Conservation (phyloP, 2,329 filamentous ascomycete genomes). For the Epichloe hybrida region DNA sequence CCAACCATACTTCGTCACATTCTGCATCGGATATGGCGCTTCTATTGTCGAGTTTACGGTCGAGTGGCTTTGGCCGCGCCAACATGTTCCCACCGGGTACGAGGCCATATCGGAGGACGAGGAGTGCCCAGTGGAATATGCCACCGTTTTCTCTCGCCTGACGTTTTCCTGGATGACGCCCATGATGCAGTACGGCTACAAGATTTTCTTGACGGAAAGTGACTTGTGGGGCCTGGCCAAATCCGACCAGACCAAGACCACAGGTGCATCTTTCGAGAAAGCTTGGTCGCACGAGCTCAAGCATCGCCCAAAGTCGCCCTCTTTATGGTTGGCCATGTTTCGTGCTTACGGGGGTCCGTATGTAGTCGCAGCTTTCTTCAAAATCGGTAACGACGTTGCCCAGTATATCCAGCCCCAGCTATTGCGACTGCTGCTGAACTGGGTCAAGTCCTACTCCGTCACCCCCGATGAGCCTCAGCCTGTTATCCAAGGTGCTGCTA, state of each 20-base stretch:
- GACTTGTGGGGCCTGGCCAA: constrained; percentile 87
- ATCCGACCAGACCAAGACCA: constrained; percentile 64
- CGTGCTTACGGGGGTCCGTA: constrained; percentile 79
- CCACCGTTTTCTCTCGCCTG: constrained; percentile 81
- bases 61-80: constrained; percentile 82
- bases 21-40: constrained; percentile 58
- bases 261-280: constrained; percentile 54
- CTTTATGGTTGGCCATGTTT: constrained; percentile 76
- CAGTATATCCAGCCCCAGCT: constrained; percentile 88
- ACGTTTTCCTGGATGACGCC: constrained; percentile 99
- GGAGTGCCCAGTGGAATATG: constrained; percentile 71
- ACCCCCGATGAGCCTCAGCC: constrained; percentile 53
- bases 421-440: constrained; percentile 68
- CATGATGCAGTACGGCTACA: constrained; percentile 91
- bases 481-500: constrained; percentile 68
- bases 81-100: constrained; percentile 40
- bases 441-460: constrained; percentile 61
- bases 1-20: constrained; percentile 65
- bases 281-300: constrained; percentile 70
- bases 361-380: constrained; percentile 68
- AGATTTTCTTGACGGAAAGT: constrained; percentile 80
- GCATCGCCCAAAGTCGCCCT: constrained; percentile 42
- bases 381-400: constrained; percentile 72
- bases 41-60: constrained; percentile 58
- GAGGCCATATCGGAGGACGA: constrained; percentile 44